Evolutionary conservation across 78 protist species (phyloP).

Genomic region (Emiliania huxleyi): DNA sequence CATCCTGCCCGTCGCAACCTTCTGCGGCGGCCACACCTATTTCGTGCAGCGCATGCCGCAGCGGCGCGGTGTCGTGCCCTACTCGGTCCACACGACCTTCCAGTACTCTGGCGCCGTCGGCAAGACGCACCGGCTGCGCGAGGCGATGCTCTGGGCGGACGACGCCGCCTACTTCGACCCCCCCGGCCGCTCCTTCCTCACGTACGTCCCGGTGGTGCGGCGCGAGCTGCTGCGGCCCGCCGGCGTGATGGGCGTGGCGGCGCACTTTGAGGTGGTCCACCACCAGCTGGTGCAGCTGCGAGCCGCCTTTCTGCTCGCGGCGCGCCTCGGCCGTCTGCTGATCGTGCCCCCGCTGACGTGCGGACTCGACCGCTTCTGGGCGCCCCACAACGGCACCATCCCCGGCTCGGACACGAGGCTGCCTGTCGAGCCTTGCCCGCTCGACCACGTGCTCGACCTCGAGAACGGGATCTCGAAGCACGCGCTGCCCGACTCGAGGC

Average conservation of each 20-base stretch:
- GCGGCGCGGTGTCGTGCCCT: not conserved
- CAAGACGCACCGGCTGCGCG: slow-evolving; percentile 21
- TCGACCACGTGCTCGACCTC: slow-evolving; percentile 2
- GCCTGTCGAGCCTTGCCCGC: not conserved
- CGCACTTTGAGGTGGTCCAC: not conserved
- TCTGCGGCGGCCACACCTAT: not conserved
- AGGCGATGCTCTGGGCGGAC: not conserved
- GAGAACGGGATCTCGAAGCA: not conserved
- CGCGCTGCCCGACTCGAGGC: not conserved
- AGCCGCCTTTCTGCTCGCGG: not conserved
- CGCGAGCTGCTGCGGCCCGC: not conserved
- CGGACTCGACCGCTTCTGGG: slow-evolving; percentile 2
- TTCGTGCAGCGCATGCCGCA: slow-evolving; percentile 24
- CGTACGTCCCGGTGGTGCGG: not conserved
- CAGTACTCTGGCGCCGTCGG: not conserved
- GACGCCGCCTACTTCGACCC: not conserved
- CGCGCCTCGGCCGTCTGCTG: not conserved
- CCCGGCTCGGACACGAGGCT: not conserved
- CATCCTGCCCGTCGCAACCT: not conserved
- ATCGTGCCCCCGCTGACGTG: not conserved
- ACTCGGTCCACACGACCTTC: slow-evolving; percentile 9
- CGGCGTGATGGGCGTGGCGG: not conserved
- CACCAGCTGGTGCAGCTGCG: not conserved
- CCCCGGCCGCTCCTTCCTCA: not conserved
- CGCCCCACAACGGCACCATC: slow-evolving; percentile 22